phyloP scores from a whole-genome alignment of 116 monocot genomes.

The Posidonia oceanica region DNA sequence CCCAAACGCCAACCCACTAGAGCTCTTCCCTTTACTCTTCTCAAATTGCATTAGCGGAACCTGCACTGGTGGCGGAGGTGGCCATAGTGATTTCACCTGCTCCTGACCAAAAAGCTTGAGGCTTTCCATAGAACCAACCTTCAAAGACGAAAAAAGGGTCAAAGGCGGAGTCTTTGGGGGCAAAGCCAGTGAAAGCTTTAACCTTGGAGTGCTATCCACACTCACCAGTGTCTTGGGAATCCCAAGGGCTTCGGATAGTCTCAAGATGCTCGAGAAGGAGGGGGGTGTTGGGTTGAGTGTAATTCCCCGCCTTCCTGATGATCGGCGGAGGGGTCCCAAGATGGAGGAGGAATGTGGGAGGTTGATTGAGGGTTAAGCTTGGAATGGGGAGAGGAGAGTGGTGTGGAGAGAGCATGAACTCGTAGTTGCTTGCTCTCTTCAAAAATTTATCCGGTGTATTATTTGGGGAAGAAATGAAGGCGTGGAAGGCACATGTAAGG shows the following conservation, averaged over 20 bases:
- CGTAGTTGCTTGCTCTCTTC: too few species aligned
- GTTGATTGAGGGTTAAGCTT: not conserved
- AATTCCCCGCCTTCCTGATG: slow-evolving; percentile 43
- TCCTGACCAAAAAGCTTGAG: not conserved
- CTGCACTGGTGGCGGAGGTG: slow-evolving; percentile 12
- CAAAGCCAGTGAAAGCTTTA: not conserved
- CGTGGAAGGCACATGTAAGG: too few species aligned
- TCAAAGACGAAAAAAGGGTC: not conserved
- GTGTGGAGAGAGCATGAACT: too few species aligned
- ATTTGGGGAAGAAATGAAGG: too few species aligned
- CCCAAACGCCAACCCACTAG: too few species aligned
- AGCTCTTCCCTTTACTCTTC: too few species aligned
- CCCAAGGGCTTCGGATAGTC: not conserved
- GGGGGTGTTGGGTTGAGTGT: slow-evolving; percentile 57
- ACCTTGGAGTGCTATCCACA: not conserved
- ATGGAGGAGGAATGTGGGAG: not conserved
- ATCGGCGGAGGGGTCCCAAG: slow-evolving; percentile 48
- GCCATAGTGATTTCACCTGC: not conserved
- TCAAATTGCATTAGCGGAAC: slow-evolving; percentile 55
- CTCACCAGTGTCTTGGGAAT: slow-evolving; percentile 4
- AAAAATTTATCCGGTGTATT: too few species aligned
- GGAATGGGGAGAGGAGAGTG: not conserved
- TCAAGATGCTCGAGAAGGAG: slow-evolving; percentile 27
- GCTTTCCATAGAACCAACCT: not conserved
- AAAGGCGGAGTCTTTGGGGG: not conserved